Evolutionary conservation across 2,329 filamentous ascomycete genomes (phyloP), one percentile per base, ranked within the genome.

Genomic region (Arthrobotrys megalospora): DNA sequence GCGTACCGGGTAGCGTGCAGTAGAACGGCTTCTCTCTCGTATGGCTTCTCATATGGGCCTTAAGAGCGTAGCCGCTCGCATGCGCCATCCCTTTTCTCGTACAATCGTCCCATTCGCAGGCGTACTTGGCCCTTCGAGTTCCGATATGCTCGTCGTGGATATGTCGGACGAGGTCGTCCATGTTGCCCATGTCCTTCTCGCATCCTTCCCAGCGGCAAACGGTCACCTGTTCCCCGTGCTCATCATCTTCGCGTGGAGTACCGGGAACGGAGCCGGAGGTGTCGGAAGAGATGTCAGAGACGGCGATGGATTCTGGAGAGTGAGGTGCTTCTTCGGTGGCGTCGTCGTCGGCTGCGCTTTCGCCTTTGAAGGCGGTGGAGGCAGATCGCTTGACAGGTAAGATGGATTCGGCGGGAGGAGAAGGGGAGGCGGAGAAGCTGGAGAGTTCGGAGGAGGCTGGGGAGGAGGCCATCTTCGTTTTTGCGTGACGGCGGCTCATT

Each of bases 1-100:
- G 81, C 88, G 80, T 88, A 97, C 94, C 95, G 72, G 96, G 96
- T 47, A 99, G 85, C 34, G 94, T 93, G 85, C 96, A 99, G 86
- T 97, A 97, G 84, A 98, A 98, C 0, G 96, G 96, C 86, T 99
- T 99, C 87, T 99, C 96, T 83, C 96, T 90, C 0, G 96, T 99
- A 84, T 99, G 96, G 83, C 94, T 97, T 81, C 96, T 89, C 94
- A 99, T 97, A 83, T 99, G 96, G 8, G 96, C 96, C 84, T 97
- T 94, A 80, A 99, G 86, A 3, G 96, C 96, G 85, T 99, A 99
- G 1, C 93, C 96, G 82, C 94, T 97, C 0, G 95, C 95, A 85
- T 99, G 96, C 16, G 93, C 91, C 85, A 96, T 90, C 76, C 94
- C 93, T 86, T 97, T 98, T 79, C 94, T 87, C 66, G 88, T 88